These are phyloP conservation scores for Pistacia integerrima DNA, from an alignment of 345 rosid species.

Conservation along the genomic window DNA sequence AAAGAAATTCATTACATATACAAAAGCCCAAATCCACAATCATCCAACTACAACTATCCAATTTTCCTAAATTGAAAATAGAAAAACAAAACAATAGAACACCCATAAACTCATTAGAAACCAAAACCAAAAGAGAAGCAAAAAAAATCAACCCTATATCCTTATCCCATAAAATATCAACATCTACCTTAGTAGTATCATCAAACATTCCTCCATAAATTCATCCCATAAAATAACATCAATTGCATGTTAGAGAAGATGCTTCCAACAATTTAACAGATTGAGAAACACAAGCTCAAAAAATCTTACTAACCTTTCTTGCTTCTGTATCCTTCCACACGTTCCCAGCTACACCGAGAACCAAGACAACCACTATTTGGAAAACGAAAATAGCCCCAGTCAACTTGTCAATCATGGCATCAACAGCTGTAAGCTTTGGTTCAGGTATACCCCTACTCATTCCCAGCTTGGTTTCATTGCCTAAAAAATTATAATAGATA, in stretches of 20 bases:
- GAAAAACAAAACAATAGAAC: too few relatives aligned
- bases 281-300: constrained; percentile 19
- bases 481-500: constrained; percentile 34
- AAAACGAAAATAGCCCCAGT: constrained; percentile 98
- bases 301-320: constrained; percentile 62
- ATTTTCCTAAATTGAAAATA: too few relatives aligned
- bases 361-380: constrained; percentile 94
- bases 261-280: neutral
- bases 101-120: too few relatives aligned
- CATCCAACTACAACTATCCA: too few relatives aligned
- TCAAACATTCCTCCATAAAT: too few relatives aligned
- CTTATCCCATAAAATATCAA: too few relatives aligned
- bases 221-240: too few relatives aligned
- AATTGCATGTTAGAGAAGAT: neutral
- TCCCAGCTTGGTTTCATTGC: constrained; percentile 97
- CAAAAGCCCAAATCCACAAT: too few relatives aligned
- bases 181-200: too few relatives aligned
- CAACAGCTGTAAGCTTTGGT: constrained; percentile 98
- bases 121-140: too few relatives aligned
- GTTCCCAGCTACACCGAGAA: constrained; percentile 94
- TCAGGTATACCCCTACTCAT: constrained; percentile 98
- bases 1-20: too few relatives aligned
- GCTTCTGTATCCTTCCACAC: constrained; percentile 99
- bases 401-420: constrained; percentile 99
- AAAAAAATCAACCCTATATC: too few relatives aligned